Base-by-base conservation (phyloP, 2,329 filamentous ascomycete species). In the Calycina herbarum region DNA sequence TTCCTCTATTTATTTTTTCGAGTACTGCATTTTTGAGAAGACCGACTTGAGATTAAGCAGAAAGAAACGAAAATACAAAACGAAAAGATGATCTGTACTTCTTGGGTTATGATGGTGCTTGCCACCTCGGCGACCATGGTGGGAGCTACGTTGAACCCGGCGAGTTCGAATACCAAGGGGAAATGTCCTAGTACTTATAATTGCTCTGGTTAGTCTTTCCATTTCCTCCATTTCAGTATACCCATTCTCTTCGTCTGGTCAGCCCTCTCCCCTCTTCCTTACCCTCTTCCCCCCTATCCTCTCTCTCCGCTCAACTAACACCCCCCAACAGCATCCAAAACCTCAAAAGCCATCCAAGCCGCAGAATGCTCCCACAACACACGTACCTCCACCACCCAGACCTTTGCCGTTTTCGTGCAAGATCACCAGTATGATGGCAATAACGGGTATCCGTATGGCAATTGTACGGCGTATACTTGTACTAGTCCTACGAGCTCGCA, bases 361-460 rank as follows among this genome's bases (percentile, higher is more conserved):
- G 76, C 77, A 17, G 77, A 79, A 65, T 78, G 77, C 69, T 72
- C 75, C 27, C 73, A 79, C 73, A 79, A 78, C 72, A 79, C 77
- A 6, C 75, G 77, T 17, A 73, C 73, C 10, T 76, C 74, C 0
- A 64, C 48, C 17, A 74, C 72, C 3, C 76, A 79, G 67, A 78
- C 77, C 45, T 79, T 78, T 62, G 77, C 77, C 24, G 74, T 78
- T 63, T 79, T 79, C 70, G 68, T 69, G 27, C 78, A 76, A 6
- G 79, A 83, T 72, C 80, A 82, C 72, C 71, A 80, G 64, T 82
- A 82, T 70, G 79, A 82, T 68, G 68, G 66, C 27, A 70, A 70
- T 66, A 63, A 82, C 65, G 82, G 82, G 29, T 78, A 76, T 2
- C 81, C 81, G 1, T 83, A 83, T 70, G 82, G 81, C 1, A 83